Evolutionary conservation across 129 eudicot genomes (phyloP), one percentile per base, ranked within the genome.

Genomic region (Pulicaria dysenterica): DNA sequence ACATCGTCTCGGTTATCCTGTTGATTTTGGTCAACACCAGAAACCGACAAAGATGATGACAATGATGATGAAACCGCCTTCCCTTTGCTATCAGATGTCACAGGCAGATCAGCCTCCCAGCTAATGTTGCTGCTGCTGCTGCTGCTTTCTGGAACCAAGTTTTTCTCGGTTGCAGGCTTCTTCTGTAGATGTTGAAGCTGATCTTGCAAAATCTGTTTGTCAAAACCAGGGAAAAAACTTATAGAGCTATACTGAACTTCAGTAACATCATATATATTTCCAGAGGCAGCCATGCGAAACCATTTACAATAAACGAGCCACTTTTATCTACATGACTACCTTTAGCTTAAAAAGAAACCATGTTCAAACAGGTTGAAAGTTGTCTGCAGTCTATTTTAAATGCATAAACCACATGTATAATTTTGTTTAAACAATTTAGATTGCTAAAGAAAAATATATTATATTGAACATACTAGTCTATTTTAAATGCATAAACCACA

Each of bases 71-170:
- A 73, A 73, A 59, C 69, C 1, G 84, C 75, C 78, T 88, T 88
- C 59, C 91, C 88, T 83, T 88, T 85, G 74, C 56, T 42, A 69
- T 85, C 81, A 54, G 84, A 64, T 5, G 57, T 42, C 24, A 49
- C 15, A 54, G 56, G 38, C 58, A 17, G 77, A 31, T 66, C 72
- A 57, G 14, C 73, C 70, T 70, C 70, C 76, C 76, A 42, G 45
- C 56, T 51, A n/a, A 67, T 67, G 6, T 38, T 6, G 13, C 66
- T 3, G 50, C 64, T 46, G 37, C 75, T 57, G 60, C 56, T 38
- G 58, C 77, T 53, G 70, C 75, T 60, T 79, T 61, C 75, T 31
- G 70, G 49, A 19, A 59, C 73, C 1, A 44, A 12, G 36, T 46
- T 56, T 64, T 45, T 82, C 60, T 77, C 82, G 1, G 73, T 8